A percentile compares a stretch with the other conserved stretches of the same genome.
Evolutionary conservation across 345 rosid species (phyloP).

Genomic region (Populus ilicifolia): DNA sequence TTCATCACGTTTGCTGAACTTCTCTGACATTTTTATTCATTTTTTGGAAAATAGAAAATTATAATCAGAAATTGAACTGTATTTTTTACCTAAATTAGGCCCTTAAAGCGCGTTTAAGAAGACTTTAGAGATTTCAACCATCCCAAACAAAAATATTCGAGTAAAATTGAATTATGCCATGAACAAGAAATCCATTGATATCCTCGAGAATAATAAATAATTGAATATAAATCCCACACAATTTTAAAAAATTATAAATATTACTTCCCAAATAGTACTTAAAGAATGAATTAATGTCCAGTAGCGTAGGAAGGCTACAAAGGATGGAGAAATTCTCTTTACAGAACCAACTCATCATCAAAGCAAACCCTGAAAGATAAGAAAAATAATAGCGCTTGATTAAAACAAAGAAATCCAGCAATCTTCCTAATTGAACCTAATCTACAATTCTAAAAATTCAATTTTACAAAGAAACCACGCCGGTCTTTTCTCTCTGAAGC

Average conservation of each 20-base stretch:
- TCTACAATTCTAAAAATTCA: not conserved
- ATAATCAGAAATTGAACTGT: not conserved
- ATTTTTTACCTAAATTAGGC: not conserved
- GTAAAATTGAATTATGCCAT: not conserved
- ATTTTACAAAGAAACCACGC: not conserved
- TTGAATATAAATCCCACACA: not conserved
- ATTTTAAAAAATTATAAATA: not conserved
- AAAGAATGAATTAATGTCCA: slow-evolving; percentile 20
- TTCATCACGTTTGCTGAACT: not conserved
- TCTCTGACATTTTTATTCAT: not conserved
- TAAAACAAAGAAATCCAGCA: not conserved
- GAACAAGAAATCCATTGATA: not conserved
- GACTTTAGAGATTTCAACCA: not conserved
- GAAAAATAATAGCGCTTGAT: not conserved
- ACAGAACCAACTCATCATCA: slow-evolving; percentile 23
- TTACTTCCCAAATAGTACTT: not conserved
- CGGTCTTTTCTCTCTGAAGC: slow-evolving; percentile 12
- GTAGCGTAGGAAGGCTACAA: not conserved
- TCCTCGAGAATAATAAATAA: not conserved
- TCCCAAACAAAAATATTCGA: not conserved
- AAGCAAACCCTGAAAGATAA: not conserved
- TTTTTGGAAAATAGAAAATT: not conserved
- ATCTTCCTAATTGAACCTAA: not conserved
- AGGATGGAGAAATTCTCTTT: slow-evolving; percentile 32
- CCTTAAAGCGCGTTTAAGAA: not conserved